These are phyloP conservation scores for Wickerhamiella hasegawae DNA, from an alignment of 805 yeast species.

Conservation along the genomic window DNA sequence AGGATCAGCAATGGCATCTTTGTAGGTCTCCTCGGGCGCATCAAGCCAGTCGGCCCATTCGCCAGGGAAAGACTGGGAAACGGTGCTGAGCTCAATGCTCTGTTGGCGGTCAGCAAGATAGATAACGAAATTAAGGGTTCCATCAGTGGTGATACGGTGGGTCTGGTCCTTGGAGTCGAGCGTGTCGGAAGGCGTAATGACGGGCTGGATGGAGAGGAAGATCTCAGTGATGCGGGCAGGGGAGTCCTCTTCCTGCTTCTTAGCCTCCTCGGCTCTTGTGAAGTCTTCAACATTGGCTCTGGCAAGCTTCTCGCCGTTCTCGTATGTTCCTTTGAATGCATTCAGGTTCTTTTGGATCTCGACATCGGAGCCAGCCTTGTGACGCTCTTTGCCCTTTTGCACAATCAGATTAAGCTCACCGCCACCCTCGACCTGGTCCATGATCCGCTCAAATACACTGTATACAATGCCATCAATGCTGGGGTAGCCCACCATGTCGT, in stretches of 20 bases:
- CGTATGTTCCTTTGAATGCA: conserved; percentile 55
- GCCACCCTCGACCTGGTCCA: conserved; percentile 59
- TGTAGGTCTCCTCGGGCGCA: conserved; percentile 21
- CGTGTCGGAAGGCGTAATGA: conserved; percentile 22
- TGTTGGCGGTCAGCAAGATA: conserved; percentile 68
- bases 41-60: conserved; percentile 93
- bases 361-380: conserved; percentile 21
- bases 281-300: conserved; percentile 72
- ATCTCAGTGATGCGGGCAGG: conserved; percentile 26
- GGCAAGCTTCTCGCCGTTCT: conserved; percentile 79
- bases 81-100: conserved; percentile 52
- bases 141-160: background rate
- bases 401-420: conserved; percentile 39
- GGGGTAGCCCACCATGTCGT: conserved; percentile 30
- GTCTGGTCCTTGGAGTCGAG: conserved; percentile 1
- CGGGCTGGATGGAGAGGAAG: conserved; percentile 56
- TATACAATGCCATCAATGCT: conserved; percentile 33
- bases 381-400: conserved; percentile 28
- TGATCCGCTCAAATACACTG: conserved; percentile 37
- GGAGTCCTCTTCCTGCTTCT: conserved; percentile 13
- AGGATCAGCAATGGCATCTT: conserved; percentile 47
- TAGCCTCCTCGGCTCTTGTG: conserved; percentile 22
- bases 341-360: conserved; percentile 35
- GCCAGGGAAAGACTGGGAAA: conserved; percentile 79
- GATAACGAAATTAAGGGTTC: conserved; percentile 34